Evolutionary conservation across 345 rosid genomes (phyloP).

Genomic region (Gossypium mustelinum): DNA sequence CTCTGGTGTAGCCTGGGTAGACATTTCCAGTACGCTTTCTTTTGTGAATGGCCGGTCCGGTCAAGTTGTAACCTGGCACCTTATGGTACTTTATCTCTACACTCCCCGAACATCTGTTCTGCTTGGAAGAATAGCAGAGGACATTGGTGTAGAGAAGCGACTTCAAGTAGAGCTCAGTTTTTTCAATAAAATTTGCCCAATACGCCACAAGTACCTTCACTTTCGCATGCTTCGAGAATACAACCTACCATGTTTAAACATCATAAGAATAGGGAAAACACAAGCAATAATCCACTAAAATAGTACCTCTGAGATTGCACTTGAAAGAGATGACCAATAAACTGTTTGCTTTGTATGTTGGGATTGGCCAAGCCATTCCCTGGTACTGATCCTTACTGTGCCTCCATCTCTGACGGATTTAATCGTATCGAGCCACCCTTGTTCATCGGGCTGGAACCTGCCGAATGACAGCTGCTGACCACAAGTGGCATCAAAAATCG

Average conservation of each 20-base stretch:
- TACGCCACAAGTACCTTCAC: constrained; percentile 78
- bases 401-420: constrained; percentile 59
- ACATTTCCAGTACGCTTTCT: constrained; percentile 49
- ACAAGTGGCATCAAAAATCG: constrained; percentile 17
- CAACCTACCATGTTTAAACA: constrained; percentile 37
- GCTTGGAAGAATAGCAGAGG: constrained; percentile 68
- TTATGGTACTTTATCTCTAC: constrained; percentile 66
- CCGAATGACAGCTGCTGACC: constrained; percentile 63
- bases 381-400: constrained; percentile 65
- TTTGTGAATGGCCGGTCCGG: constrained; percentile 59
- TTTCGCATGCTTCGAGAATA: constrained; percentile 74
- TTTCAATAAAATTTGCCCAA: constrained; percentile 60
- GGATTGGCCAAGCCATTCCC: constrained; percentile 97
- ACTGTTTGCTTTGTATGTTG: constrained; percentile 46
- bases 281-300: not conserved
- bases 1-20: constrained; percentile 62
- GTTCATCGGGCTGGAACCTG: constrained; percentile 66
- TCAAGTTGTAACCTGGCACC: constrained; percentile 73
- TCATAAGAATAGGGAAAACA: not conserved
- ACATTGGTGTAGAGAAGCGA: constrained; percentile 64
- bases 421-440: constrained; percentile 83
- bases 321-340: constrained; percentile 77
- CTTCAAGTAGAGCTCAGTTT: constrained; percentile 58
- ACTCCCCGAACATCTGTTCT: constrained; percentile 62
- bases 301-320: constrained; percentile 69